Percentiles rank a stretch among this genome's conserved stretches.
phyloP scores from a whole-genome alignment of 2,329 filamentous ascomycete genomes.

The Pseudonectria buxi region DNA sequence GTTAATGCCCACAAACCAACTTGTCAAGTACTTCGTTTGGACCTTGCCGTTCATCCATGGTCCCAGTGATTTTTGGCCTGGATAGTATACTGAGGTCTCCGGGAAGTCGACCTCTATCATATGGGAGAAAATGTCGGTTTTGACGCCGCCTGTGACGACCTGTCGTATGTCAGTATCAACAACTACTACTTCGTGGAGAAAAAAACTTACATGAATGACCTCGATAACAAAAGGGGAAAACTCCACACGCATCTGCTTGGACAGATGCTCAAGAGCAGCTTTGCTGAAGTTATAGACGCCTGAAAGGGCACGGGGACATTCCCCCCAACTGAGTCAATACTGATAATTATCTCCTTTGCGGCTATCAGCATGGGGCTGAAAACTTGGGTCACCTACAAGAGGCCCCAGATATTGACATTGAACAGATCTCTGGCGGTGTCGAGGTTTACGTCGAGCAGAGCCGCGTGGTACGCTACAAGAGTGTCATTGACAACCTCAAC shows the following conservation, averaged over 20 bases:
- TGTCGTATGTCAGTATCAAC: conserved; percentile 4
- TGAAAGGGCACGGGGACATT: conserved; percentile 23
- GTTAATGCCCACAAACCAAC: no score
- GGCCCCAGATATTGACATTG: conserved; percentile 32
- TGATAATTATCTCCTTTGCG: conserved; percentile 28
- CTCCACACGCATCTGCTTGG: conserved; percentile 35
- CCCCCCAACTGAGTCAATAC: conserved; percentile 33
- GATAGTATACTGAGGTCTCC: conserved; percentile 16
- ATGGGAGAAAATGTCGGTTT: conserved; percentile 29
- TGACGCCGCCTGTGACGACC: conserved; percentile 25
- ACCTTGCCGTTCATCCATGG: conserved; percentile 11
- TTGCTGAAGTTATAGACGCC: conserved; percentile 38
- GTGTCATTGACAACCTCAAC: conserved; percentile 14
- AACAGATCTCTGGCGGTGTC: conserved; percentile 22
- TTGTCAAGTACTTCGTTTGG: conserved; percentile 8
- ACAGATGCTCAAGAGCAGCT: conserved; percentile 32
- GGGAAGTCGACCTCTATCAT: conserved; percentile 35
- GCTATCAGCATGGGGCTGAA: conserved; percentile 32
- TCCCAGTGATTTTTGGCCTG: conserved; percentile 9
- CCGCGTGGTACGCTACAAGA: conserved; percentile 10
- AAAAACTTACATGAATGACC: conserved; percentile 21
- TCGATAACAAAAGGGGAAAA: conserved; percentile 28
- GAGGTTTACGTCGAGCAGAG: conserved; percentile 17
- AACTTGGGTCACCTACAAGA: conserved; percentile 31
- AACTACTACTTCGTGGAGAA: no score